Conservation (phyloP, 192 early-diverging fungal genomes). For the Phlyctochytrium bullatum region DNA sequence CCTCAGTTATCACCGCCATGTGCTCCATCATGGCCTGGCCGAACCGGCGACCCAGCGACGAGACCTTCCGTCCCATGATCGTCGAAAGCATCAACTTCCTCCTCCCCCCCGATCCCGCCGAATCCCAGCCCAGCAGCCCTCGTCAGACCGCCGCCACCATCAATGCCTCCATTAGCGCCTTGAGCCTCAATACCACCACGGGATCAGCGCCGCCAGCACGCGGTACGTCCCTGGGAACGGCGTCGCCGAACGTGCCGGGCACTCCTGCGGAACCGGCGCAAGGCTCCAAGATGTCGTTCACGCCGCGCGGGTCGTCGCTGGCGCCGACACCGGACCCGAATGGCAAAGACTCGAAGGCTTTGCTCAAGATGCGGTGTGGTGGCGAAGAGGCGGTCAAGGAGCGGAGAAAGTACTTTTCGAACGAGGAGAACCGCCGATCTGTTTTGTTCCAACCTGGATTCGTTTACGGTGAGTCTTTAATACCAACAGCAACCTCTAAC, state of each 20-base stretch:
- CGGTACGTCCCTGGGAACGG: background rate
- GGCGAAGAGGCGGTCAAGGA: conserved; percentile 29
- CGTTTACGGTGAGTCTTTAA: conserved; percentile 15
- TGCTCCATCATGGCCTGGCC: conserved; percentile 23
- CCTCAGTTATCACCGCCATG: conserved; percentile 20
- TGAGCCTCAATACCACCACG: background rate
- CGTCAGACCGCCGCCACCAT: too few species aligned
- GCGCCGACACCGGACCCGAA: background rate
- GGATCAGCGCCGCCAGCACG: background rate
- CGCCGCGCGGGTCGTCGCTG: background rate
- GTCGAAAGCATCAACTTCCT: conserved; percentile 25
- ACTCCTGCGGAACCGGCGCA: background rate
- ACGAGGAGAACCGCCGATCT: conserved; percentile 23
- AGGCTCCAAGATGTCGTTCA: background rate
- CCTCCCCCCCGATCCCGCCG: conserved; percentile 5
- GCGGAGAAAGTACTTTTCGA: conserved; percentile 15
- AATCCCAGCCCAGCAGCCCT: too few species aligned
- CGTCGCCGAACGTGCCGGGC: background rate
- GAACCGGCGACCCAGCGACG: background rate
- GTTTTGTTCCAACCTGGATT: conserved; percentile 19
- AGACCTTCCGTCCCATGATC: conserved; percentile 17
- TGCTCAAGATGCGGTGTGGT: conserved; percentile 16
- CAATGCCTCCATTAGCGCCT: background rate
- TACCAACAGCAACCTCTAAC: too few species aligned
- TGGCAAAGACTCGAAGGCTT: conserved; percentile 9